These are phyloP conservation scores for Lentinus brumalis DNA, from an alignment of 768 basidiomycete species.

Conservation along the genomic window DNA sequence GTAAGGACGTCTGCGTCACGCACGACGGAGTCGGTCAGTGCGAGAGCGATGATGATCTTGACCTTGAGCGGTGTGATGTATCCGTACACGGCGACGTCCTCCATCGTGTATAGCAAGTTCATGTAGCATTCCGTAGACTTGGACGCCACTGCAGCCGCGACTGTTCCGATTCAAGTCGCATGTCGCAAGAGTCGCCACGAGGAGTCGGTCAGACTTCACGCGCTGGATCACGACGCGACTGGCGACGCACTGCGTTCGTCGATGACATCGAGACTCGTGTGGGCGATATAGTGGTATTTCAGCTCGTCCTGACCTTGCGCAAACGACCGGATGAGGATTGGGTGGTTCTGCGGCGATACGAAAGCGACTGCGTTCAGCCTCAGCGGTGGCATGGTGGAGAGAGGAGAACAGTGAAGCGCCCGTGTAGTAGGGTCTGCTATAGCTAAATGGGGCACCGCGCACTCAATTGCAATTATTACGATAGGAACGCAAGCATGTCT, in stretches of 20 bases:
- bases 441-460: too few relatives aligned
- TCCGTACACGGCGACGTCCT: constrained; percentile 91
- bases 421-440: too few relatives aligned
- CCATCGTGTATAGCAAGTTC: constrained; percentile 86
- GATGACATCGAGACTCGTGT: constrained; percentile 87
- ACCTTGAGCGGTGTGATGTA: constrained; percentile 87
- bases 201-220: constrained; percentile 15
- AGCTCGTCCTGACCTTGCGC: constrained; percentile 59
- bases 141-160: constrained; percentile 40
- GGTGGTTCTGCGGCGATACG: constrained; percentile 82
- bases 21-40: constrained; percentile 79
- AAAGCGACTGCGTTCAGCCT: constrained; percentile 83
- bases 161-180: constrained; percentile 11
- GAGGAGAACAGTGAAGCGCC: not conserved
- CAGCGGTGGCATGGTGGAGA: constrained; percentile 57
- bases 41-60: constrained; percentile 82
- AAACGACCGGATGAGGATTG: constrained; percentile 77
- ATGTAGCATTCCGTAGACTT: constrained; percentile 81
- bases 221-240: constrained; percentile 10
- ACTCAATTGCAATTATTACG: too few relatives aligned
- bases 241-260: constrained; percentile 80
- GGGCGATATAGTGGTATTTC: constrained; percentile 90
- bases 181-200: constrained; percentile 20
- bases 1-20: constrained; percentile 77
- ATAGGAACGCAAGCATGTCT: too few relatives aligned